Evolutionary conservation across 495 filamentous ascomycete species (phyloP), one percentile per base, ranked within the genome.

Genomic region (Penicillium lividum): DNA sequence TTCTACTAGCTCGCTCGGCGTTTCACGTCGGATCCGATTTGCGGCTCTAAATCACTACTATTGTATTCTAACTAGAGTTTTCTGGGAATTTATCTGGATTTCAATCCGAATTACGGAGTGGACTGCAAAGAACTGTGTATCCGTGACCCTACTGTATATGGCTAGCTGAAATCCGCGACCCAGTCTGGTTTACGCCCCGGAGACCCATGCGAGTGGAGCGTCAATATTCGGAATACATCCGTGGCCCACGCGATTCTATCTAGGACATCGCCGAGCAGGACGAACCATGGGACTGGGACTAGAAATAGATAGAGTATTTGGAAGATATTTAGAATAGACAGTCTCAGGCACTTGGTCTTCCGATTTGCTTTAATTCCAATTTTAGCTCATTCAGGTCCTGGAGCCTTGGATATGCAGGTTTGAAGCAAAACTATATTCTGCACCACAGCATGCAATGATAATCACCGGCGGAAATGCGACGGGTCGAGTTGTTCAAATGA

Each of bases 381-480:
- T 22, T 22, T 22, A 22, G 22, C 22, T 22, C 22, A 1, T 1
- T 22, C 22, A 22, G 22, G 22, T 22, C 22, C 22, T 22, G 1
- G 22, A 22, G 22, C 22, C 22, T 22, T 22, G 22, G 22, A 22
- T 22, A 22, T 22, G 22, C 22, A 22, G 22, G 22, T 11, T 15
- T 50, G 47, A 50, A 50, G 47, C 16, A n/a, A 31, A 31, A 50
- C n/a, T 5, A 30, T 29, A 50, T n/a, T 15, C 15, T 8, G 25
- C 47, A 33, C 13, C 18, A 10, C 47, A 15, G 11, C 15, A 16
- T 9, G 25, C 29, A 31, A 16, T 30, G 10, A 31, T 7, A 31
- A 5, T 30, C 47, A 6, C 47, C 47, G 30, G 18, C 47, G 47
- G 47, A 50, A 31, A 50, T 50, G 27, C 47, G 30, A 50, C 47